Conservation (phyloP, 2,329 filamentous ascomycete genomes). For the Claviceps paspali region DNA sequence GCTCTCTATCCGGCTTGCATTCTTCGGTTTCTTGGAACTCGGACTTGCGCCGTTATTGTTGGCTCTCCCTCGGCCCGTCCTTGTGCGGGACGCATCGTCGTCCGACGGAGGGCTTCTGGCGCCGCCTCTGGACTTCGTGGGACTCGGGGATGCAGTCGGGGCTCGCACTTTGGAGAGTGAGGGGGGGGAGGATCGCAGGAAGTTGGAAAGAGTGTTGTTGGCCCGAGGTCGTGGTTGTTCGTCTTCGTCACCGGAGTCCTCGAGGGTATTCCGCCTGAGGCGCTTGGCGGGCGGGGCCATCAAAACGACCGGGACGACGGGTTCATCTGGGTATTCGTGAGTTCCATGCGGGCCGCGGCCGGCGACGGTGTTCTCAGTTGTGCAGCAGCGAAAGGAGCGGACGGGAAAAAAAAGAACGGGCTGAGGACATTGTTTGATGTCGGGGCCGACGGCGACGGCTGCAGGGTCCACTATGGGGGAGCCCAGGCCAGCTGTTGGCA, state of each 20-base stretch:
- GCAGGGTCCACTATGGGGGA: neutral
- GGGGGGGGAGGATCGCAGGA: constrained; percentile 37
- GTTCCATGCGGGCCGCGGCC: constrained; percentile 10
- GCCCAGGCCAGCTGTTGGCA: no score
- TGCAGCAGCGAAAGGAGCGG: neutral
- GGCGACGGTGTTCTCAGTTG: neutral
- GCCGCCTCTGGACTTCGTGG: constrained; percentile 17
- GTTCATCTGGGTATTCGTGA: constrained; percentile 13
- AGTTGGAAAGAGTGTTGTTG: constrained; percentile 37
- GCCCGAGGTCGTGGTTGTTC: constrained; percentile 21
- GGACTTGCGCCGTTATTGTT: constrained; percentile 16
- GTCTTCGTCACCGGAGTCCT: constrained; percentile 34
- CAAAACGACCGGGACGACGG: constrained; percentile 14
- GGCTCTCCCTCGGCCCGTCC: constrained; percentile 6
- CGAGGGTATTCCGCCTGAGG: constrained; percentile 40
- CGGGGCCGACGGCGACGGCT: neutral
- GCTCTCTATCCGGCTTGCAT: constrained; percentile 26
- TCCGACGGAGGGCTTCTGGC: constrained; percentile 5
- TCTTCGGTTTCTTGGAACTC: constrained; percentile 25
- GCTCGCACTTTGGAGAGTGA: constrained; percentile 19
- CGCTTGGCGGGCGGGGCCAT: constrained; percentile 46
- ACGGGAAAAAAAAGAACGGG: no score
- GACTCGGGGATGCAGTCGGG: constrained; percentile 26
- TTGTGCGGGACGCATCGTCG: constrained; percentile 10
- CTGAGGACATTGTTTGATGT: no score